A percentile compares a stretch with the other conserved stretches of the same genome.
Conservation (phyloP, 208 protist species). For the Leishmania gerbilli region DNA sequence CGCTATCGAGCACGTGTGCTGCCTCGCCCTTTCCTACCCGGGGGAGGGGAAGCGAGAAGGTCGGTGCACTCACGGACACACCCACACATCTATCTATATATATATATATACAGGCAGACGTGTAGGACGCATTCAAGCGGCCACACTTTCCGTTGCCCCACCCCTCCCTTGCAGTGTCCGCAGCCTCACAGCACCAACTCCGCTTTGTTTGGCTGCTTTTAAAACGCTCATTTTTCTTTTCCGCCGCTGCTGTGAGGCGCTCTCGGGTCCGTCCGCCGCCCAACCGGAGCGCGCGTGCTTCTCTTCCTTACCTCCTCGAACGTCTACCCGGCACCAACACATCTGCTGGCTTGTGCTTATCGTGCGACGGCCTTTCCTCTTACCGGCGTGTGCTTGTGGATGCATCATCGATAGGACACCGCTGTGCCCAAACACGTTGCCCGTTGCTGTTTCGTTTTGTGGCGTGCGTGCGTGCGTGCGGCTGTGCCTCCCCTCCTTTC, state of each 20-base stretch:
- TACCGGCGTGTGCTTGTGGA: not conserved
- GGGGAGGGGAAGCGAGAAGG: not conserved
- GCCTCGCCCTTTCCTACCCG: not conserved
- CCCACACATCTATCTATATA: too few species aligned
- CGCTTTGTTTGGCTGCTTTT: too few species aligned
- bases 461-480: too few species aligned
- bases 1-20: not conserved
- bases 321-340: not conserved
- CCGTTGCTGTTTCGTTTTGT: conserved; percentile 10
- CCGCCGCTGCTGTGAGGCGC: too few species aligned
- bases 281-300: too few species aligned
- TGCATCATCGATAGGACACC: not conserved
- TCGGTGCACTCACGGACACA: not conserved
- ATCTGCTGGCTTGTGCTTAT: not conserved
- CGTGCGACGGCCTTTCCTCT: not conserved
- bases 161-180: not conserved
- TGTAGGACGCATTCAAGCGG: not conserved
- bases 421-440: not conserved
- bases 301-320: not conserved
- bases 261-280: not conserved
- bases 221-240: too few species aligned
- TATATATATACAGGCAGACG: not conserved
- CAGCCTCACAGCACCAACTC: not conserved
- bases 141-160: not conserved
- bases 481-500: not conserved